Conservation (phyloP, 768 basidiomycete genomes). For the Pulveroboletus sp. region DNA sequence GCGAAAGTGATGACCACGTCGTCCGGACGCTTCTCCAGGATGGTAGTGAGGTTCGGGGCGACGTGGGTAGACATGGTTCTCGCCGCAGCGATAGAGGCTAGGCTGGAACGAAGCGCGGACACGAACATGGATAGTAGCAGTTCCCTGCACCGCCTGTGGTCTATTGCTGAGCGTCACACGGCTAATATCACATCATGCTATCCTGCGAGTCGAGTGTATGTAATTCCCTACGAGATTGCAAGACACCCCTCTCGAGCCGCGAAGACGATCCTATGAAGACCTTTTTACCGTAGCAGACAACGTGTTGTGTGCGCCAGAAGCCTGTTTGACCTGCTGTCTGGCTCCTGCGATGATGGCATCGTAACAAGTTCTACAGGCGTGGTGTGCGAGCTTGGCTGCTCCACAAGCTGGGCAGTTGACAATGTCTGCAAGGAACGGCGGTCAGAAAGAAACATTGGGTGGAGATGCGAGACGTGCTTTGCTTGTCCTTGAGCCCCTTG, state of each 20-base stretch:
- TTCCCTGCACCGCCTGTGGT: no score
- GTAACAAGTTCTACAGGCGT: slow-evolving; percentile 82
- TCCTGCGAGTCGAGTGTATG: no score
- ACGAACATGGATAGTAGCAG: slow-evolving; percentile 26
- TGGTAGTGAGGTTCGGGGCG: slow-evolving; percentile 40
- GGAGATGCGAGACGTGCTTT: slow-evolving; percentile 50
- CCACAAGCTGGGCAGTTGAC: slow-evolving; percentile 91
- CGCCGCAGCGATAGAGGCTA: background rate
- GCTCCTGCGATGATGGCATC: slow-evolving; percentile 27
- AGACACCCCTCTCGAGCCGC: no score
- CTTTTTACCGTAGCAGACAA: background rate
- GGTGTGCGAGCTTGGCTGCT: slow-evolving; percentile 80
- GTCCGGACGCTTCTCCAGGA: slow-evolving; percentile 68
- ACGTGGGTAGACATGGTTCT: slow-evolving; percentile 36
- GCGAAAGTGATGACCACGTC: slow-evolving; percentile 92
- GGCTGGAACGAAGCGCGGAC: slow-evolving; percentile 12
- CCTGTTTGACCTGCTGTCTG: slow-evolving; percentile 15
- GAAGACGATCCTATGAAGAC: background rate
- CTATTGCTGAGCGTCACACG: no score
- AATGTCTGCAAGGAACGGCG: slow-evolving; percentile 53
- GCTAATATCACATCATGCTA: no score
- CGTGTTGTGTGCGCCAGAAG: background rate
- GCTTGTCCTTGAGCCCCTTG: slow-evolving; percentile 93
- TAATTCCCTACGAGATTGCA: no score
- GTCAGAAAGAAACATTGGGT: slow-evolving; percentile 3